phyloP scores from a whole-genome alignment of 257 asterid genomes.

The Solanum appendiculatum region DNA sequence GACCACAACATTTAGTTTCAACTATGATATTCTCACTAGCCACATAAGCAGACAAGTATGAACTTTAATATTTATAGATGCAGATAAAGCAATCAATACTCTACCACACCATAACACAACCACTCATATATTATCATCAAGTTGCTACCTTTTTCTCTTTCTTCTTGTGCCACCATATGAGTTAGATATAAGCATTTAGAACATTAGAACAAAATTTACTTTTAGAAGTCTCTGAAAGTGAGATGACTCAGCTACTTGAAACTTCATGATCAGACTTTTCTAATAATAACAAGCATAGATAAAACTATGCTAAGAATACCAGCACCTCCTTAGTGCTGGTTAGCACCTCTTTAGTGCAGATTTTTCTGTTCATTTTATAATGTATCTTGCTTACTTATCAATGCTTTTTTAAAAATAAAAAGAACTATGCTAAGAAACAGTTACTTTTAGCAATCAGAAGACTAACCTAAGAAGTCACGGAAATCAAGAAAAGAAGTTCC shows the following conservation, averaged over 20 bases:
- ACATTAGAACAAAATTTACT: not conserved
- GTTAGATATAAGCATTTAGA: not conserved
- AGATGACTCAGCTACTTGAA: not conserved
- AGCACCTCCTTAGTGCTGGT: not conserved
- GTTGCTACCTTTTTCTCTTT: not conserved
- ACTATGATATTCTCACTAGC: not conserved
- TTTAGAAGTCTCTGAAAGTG: not conserved
- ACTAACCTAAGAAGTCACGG: constrained; percentile 76
- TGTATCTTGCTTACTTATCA: not conserved
- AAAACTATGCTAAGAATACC: not conserved
- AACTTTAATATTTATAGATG: not conserved
- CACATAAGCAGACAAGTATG: not conserved
- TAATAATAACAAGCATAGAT: not conserved
- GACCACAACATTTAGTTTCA: not conserved
- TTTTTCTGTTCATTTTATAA: not conserved
- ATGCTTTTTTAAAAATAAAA: not conserved
- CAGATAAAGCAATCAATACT: not conserved
- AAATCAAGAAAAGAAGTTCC: constrained; percentile 88
- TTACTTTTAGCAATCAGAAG: constrained; percentile 6
- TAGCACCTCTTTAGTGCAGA: not conserved
- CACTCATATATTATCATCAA: not conserved
- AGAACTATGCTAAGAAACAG: not conserved
- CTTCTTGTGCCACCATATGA: not conserved
- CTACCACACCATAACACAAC: not conserved
- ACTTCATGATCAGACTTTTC: not conserved